Percentiles rank a stretch among this genome's conserved stretches.
Conservation (phyloP, 2,329 filamentous ascomycete genomes). For the Epichloe sp. region DNA sequence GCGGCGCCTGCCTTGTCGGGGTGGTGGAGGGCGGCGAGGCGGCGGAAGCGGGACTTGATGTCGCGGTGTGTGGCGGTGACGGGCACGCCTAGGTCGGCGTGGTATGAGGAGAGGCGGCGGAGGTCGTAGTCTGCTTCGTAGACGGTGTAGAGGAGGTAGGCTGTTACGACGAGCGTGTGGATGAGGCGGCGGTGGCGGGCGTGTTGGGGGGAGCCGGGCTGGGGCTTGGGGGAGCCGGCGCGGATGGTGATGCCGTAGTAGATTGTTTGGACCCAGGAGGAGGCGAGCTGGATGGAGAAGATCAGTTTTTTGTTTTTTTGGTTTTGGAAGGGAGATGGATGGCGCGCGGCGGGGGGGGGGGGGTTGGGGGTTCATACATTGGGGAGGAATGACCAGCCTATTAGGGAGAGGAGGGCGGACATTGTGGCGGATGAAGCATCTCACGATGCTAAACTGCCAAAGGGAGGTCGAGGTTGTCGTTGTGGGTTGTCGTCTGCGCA, state of each 20-base stretch:
- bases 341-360: not conserved
- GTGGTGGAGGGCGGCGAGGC: constrained; percentile 58
- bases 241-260: constrained; percentile 85
- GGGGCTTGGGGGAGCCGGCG: constrained; percentile 71
- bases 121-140: constrained; percentile 83
- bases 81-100: constrained; percentile 60
- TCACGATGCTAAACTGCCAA: not conserved
- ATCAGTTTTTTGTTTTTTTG: not conserved
- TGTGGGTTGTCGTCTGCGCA: not conserved
- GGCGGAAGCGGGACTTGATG: constrained; percentile 75
- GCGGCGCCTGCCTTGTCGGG: constrained; percentile 57
- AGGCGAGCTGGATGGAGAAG: constrained; percentile 57
- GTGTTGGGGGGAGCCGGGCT: constrained; percentile 54
- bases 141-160: constrained; percentile 83
- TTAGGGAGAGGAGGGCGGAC: constrained; percentile 38
- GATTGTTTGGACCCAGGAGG: constrained; percentile 62
- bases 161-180: constrained; percentile 66
- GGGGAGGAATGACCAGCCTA: constrained; percentile 46
- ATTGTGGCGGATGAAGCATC: constrained; percentile 21
- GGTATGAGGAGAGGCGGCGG: constrained; percentile 60
- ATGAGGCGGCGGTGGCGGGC: constrained; percentile 67
- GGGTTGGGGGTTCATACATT: constrained; percentile 24
- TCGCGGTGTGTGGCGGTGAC: constrained; percentile 57
- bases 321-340: not conserved
- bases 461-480: not conserved